Conservation (phyloP, 2,329 filamentous ascomycete genomes). For the Diaporthe caulivora region DNA sequence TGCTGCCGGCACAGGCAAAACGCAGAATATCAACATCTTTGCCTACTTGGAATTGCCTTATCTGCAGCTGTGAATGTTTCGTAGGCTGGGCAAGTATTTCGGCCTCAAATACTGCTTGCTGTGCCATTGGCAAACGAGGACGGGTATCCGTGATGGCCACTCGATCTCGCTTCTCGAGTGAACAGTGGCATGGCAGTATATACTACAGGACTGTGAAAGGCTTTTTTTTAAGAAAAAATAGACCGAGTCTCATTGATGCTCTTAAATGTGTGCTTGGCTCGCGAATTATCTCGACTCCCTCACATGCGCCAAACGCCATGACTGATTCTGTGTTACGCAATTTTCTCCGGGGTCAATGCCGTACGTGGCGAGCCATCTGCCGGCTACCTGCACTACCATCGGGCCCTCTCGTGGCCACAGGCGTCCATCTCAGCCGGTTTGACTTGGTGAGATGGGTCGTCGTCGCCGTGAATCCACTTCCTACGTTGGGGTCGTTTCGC, state of each 20-base stretch:
- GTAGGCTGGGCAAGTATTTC: neutral
- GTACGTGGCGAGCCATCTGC: too few relatives aligned
- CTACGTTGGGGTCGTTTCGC: neutral
- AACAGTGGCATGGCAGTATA: neutral
- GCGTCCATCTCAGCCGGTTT: neutral
- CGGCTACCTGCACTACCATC: neutral
- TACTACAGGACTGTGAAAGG: neutral
- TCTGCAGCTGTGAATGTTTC: neutral
- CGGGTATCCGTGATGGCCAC: too few relatives aligned
- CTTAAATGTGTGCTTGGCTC: neutral
- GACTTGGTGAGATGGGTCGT: too few relatives aligned
- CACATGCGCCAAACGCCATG: constrained; percentile 27
- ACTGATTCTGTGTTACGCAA: neutral
- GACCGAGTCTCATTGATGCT: neutral
- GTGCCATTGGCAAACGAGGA: too few relatives aligned
- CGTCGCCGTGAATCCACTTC: neutral
- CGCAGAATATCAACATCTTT: constrained; percentile 2
- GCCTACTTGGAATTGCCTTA: neutral
- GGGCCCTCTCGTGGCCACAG: neutral
- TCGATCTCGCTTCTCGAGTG: neutral
- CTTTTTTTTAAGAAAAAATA: neutral
- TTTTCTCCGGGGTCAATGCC: neutral
- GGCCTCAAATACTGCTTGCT: too few relatives aligned
- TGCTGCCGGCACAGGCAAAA: constrained; percentile 6
- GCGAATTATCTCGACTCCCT: neutral